These are phyloP conservation scores for Clitopilus passeckerianus DNA, from an alignment of 768 basidiomycete genomes.

Conservation along the genomic window DNA sequence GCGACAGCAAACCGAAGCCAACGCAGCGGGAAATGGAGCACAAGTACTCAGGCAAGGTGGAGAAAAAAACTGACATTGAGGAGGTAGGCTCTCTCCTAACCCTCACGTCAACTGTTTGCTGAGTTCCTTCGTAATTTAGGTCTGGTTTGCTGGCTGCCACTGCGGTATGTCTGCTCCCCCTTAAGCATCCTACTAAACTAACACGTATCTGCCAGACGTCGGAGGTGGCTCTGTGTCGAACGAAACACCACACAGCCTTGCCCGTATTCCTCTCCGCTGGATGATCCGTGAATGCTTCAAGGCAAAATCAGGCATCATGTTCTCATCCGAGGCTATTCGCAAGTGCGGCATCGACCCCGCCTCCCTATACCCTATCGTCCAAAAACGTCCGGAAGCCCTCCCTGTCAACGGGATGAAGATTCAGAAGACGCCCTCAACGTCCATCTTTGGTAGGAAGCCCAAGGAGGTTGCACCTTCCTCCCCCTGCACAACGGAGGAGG, in stretches of 20 bases:
- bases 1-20: neutral
- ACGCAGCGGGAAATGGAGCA: slow-evolving; percentile 16
- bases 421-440: slow-evolving; percentile 15
- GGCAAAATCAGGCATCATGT: slow-evolving; percentile 56
- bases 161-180: slow-evolving; percentile 18
- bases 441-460: neutral
- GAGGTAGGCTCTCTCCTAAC: slow-evolving; percentile 20
- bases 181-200: neutral
- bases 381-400: slow-evolving; percentile 29
- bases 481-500: slow-evolving; percentile 40
- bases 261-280: slow-evolving; percentile 58
- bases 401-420: slow-evolving; percentile 18
- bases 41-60: slow-evolving; percentile 15
- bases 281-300: slow-evolving; percentile 72
- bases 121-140: slow-evolving; percentile 10
- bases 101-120: neutral
- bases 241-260: slow-evolving; percentile 39
- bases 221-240: slow-evolving; percentile 32
- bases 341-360: slow-evolving; percentile 45
- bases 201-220: slow-evolving; percentile 14
- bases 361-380: slow-evolving; percentile 38
- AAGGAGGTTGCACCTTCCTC: neutral
- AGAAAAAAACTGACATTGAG: slow-evolving; percentile 29
- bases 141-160: slow-evolving; percentile 45
- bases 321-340: slow-evolving; percentile 40